Evolutionary conservation across 768 basidiomycete genomes (phyloP), one percentile per base, ranked within the genome.

Genomic region (Mrakia frigida): DNA sequence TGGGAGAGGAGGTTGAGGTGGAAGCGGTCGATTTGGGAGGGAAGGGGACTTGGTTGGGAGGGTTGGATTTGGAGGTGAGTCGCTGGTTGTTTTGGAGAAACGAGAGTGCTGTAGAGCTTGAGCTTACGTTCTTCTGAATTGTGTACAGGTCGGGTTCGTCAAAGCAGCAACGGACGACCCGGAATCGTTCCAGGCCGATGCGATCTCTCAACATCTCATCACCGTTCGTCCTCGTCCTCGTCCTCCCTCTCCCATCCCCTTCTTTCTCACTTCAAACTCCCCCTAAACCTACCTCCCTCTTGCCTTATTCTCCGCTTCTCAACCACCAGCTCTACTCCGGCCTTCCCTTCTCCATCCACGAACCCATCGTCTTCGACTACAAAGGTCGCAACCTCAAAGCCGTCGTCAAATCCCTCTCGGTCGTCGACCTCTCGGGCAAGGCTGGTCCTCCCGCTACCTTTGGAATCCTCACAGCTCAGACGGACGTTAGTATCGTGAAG

Each of bases 401-500:
- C 2, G 83, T 82, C 21, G 87, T 98, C 75, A 89, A 87, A 78
- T 86, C 87, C 21, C 77, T 93, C 41, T 85, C 86, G 14, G 82
- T 87, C 10, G 80, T 90, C 70, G 92, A 91, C 65, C 85, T 91
- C 59, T 89, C 33, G 18, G 63, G 50, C 28, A 53, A 67, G n/a
- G 71, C 60, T n/a, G 41, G 53, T 25, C 60, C 35, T 21, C 86
- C 78, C 84, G 86, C 75, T 14, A 70, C 56, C 63, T 88, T 88
- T 77, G 95, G 94, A 25, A 87, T 98, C 41, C 77, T 95, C 63
- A 94, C 95, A 88, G 90, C 91, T 76, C 91, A 91, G 83, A 96
- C 94, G n/a, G 94, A 97, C 79, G 85, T 98, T 41, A 92, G 89
- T 2, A 88, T 97, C 83, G 85, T 94, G 84, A 97, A 96, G 83